Percentiles rank a stretch among this genome's conserved stretches.
Evolutionary conservation across 768 basidiomycete species (phyloP).

Genomic region (Flagelloscypha sp.): DNA sequence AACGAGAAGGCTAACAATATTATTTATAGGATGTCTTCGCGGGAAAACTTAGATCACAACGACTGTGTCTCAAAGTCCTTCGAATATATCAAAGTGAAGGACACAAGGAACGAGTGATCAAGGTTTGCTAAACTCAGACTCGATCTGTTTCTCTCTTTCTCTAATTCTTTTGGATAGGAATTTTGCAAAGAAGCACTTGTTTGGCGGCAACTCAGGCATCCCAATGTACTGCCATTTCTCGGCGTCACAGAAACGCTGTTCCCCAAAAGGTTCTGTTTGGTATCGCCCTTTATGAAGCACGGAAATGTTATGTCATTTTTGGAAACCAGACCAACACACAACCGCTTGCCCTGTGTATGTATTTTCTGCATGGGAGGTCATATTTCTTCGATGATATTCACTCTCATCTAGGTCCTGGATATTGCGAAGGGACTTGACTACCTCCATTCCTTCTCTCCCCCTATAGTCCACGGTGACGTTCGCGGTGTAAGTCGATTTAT

Average conservation of each 20-base stretch:
- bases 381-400: not conserved
- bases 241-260: conserved; percentile 19
- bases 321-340: conserved; percentile 7
- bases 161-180: too few species aligned
- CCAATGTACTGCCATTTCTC: conserved; percentile 20
- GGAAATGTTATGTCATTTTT: conserved; percentile 17
- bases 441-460: conserved; percentile 13
- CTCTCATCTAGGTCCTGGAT: conserved; percentile 14
- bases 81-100: too few species aligned
- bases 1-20: too few species aligned
- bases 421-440: conserved; percentile 17
- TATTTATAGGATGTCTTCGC: too few species aligned
- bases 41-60: too few species aligned
- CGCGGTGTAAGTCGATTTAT: conserved; percentile 9
- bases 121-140: too few species aligned
- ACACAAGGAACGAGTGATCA: too few species aligned
- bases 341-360: not conserved
- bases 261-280: conserved; percentile 16
- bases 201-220: conserved; percentile 20
- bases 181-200: conserved; percentile 20
- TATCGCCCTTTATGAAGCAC: conserved; percentile 22
- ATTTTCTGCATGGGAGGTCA: not conserved
- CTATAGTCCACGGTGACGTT: conserved; percentile 16
- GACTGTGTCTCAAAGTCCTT: too few species aligned
- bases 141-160: too few species aligned